Base-by-base conservation (phyloP, 768 basidiomycete species). In the Tubosaeta sp. region DNA sequence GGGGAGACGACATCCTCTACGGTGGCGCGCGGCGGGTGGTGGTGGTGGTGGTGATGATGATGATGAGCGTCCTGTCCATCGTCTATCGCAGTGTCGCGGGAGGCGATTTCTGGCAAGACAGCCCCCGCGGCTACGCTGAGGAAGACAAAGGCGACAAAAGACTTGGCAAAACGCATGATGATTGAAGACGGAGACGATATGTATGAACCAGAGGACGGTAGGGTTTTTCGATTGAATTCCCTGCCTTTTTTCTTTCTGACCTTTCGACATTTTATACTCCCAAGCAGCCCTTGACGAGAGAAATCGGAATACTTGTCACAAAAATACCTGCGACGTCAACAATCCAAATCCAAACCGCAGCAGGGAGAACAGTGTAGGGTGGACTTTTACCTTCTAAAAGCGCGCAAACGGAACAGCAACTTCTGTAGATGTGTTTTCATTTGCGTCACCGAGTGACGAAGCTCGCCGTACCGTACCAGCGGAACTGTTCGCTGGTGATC, bases 111-210 rank as follows among this genome's bases (percentile, higher is more conserved):
- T 8, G 50, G 54, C 11, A 55, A 13, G 33, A 43, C 41, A 6
- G 42, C 46, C 13, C 50, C 50, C 1, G 42, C 39, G 17, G 50
- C 42, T 16, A 55, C 19, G 6, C 42, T 38, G 22, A 55, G 50
- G 46, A 51, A 55, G 29, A 43, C 17, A n/a, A 51, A 39, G 12
- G 43, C 11, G 25, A 47, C 10, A 35, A 55, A 27, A 17, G 46
- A 26, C 34, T 38, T 43, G 9, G 42, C 27, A 43, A 55, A 27
- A 22, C 50, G 54, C 54, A 55, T 55, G 42, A 39, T 43, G 29
- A 31, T 14, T 13, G 25, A 16, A 6, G 19, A 19, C 25, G 31
- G 25, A 19, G 48, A 12, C 12, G 6, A 5, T 17, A 10, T 19
- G 14, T 25, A 19, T 13, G 50, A 43, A n/a, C 11, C 13, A 51